Evolutionary conservation across 805 yeast genomes (phyloP).

Genomic region (Myxozyma mucilagina): DNA sequence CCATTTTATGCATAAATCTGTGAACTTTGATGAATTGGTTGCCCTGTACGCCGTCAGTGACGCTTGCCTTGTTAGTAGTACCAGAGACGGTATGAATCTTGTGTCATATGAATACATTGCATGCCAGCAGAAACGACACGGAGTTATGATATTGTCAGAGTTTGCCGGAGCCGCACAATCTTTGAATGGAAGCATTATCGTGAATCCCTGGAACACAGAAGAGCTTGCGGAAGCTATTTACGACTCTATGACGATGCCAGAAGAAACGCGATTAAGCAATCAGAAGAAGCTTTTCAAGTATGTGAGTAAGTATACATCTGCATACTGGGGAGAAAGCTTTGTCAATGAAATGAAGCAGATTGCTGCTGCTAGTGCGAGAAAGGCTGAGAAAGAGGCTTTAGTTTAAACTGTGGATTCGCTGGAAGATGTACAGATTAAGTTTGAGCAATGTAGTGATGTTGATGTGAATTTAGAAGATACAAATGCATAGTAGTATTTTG

Average conservation of each 20-base stretch:
- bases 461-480: too few species aligned
- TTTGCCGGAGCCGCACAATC: conserved; percentile 99
- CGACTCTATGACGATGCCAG: conserved; percentile 82
- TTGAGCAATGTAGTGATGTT: too few species aligned
- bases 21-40: conserved; percentile 87
- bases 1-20: conserved; percentile 90
- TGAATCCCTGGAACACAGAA: conserved; percentile 98
- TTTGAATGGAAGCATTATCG: conserved; percentile 86
- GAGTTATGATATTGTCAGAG: conserved; percentile 84
- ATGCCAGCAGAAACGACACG: conserved; percentile 83
- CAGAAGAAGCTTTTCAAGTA: conserved; percentile 83
- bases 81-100: conserved; percentile 98
- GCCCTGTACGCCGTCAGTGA: conserved; percentile 83
- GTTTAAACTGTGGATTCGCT: background rate
- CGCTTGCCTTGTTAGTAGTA: conserved; percentile 88
- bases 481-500: too few species aligned
- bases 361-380: conserved; percentile 18
- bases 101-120: conserved; percentile 97
- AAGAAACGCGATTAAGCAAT: conserved; percentile 74
- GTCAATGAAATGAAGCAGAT: conserved; percentile 67
- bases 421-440: too few species aligned
- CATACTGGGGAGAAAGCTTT: conserved; percentile 96
- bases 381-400: conserved; percentile 7
- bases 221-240: conserved; percentile 83
- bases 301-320: conserved; percentile 89